Evolutionary conservation across 345 rosid genomes (phyloP).

Genomic region (Eucalyptus brandiana): DNA sequence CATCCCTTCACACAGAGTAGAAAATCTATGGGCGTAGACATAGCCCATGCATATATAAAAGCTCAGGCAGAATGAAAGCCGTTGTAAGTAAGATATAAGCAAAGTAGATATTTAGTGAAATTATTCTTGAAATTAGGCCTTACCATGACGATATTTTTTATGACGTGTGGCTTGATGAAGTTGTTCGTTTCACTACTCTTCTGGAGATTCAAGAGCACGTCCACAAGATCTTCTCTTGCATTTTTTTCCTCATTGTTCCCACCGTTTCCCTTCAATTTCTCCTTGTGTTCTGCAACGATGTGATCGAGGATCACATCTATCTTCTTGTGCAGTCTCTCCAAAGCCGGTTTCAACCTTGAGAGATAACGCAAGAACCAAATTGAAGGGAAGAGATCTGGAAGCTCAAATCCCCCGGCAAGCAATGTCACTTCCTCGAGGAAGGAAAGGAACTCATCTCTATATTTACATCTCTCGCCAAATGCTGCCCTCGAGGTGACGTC

Average conservation of each 20-base stretch:
- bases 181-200: background rate
- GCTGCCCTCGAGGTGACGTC: slow-evolving; percentile 10
- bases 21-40: background rate
- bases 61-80: background rate
- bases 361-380: background rate
- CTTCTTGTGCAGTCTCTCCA: background rate
- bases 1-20: background rate
- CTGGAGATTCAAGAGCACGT: slow-evolving; percentile 16
- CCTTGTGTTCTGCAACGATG: slow-evolving; percentile 10
- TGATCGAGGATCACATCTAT: slow-evolving; percentile 5
- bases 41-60: background rate
- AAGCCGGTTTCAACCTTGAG: slow-evolving; percentile 1
- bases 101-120: background rate
- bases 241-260: background rate
- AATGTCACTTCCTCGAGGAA: slow-evolving; percentile 1
- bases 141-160: slow-evolving; percentile 13
- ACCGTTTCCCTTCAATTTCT: background rate
- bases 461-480: slow-evolving; percentile 7
- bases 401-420: slow-evolving; percentile 7
- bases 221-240: slow-evolving; percentile 11
- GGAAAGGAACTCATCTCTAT: background rate
- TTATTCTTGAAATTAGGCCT: background rate
- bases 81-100: background rate
- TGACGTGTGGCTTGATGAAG: slow-evolving; percentile 2
- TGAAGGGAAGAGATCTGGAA: slow-evolving; percentile 17